These are phyloP conservation scores for Neurospora sp. DNA, from an alignment of 495 filamentous ascomycete genomes.

Conservation along the genomic window DNA sequence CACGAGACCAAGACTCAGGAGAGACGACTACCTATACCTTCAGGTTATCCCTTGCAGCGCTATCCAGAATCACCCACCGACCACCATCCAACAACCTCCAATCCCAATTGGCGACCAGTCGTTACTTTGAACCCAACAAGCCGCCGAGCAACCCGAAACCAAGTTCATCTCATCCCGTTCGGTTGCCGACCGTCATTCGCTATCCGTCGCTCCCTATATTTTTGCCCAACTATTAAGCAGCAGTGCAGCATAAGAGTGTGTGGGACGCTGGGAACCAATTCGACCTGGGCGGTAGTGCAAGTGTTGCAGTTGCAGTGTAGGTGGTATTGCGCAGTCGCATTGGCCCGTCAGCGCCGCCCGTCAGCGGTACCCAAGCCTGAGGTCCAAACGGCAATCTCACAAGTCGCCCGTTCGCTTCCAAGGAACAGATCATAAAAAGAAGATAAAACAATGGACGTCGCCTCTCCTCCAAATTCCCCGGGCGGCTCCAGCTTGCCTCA, in stretches of 20 bases:
- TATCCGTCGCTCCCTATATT: neutral
- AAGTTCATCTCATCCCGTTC: neutral
- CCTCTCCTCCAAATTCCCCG: constrained; percentile 45
- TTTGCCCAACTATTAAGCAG: neutral
- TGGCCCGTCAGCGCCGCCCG: neutral
- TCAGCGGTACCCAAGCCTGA: neutral
- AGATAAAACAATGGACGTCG: neutral
- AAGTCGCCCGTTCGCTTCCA: neutral
- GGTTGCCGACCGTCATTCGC: neutral
- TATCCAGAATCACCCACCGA: neutral
- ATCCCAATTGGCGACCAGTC: neutral
- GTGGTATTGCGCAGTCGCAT: neutral
- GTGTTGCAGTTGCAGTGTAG: neutral
- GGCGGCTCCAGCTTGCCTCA: constrained; percentile 31
- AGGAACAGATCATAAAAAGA: neutral
- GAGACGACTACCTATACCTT: neutral
- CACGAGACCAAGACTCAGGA: neutral
- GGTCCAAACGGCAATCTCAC: neutral
- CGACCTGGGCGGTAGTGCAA: neutral
- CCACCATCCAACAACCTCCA: neutral
- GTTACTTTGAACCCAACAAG: neutral
- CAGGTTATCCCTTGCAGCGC: neutral
- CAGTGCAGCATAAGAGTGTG: neutral
- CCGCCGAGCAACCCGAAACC: neutral
- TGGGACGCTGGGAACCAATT: neutral